A percentile compares a stretch with the other conserved stretches of the same genome.
These are phyloP conservation scores for Brasilioporus rufonigricans DNA, from an alignment of 768 basidiomycete species.

Conservation along the genomic window DNA sequence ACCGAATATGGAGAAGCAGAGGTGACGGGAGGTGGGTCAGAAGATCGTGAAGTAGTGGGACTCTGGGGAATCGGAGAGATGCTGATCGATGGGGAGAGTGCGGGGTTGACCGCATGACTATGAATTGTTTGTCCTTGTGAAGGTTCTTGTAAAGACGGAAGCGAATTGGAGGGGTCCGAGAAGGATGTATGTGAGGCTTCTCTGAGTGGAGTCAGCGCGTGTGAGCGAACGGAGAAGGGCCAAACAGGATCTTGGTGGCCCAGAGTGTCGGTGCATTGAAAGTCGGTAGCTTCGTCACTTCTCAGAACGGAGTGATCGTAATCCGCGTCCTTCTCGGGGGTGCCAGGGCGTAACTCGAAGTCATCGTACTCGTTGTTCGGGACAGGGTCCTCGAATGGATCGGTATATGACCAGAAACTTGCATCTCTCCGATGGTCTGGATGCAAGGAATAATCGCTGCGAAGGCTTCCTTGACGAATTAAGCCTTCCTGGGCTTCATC, in stretches of 20 bases:
- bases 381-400: slow-evolving; percentile 41
- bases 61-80: slow-evolving; percentile 22
- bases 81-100: slow-evolving; percentile 10
- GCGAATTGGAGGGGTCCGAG: slow-evolving; percentile 24
- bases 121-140: slow-evolving; percentile 24
- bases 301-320: slow-evolving; percentile 12
- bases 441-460: slow-evolving; percentile 5
- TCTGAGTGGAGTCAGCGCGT: slow-evolving; percentile 33
- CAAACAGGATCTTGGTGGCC: slow-evolving; percentile 9
- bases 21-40: slow-evolving; percentile 29
- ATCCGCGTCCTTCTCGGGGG: slow-evolving; percentile 21
- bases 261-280: slow-evolving; percentile 13
- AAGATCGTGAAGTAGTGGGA: slow-evolving; percentile 20
- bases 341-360: slow-evolving; percentile 8
- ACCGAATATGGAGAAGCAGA: slow-evolving; percentile 38
- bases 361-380: slow-evolving; percentile 18
- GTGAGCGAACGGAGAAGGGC: slow-evolving; percentile 22
- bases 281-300: slow-evolving; percentile 10
- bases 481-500: slow-evolving; percentile 18
- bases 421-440: slow-evolving; percentile 12
- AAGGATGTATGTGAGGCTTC: slow-evolving; percentile 28
- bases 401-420: slow-evolving; percentile 39
- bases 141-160: slow-evolving; percentile 22
- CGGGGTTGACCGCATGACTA: slow-evolving; percentile 27
- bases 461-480: slow-evolving; percentile 19